Evolutionary conservation across 2,329 filamentous ascomycete genomes (phyloP).

Genomic region (Neobulgaria alba): DNA sequence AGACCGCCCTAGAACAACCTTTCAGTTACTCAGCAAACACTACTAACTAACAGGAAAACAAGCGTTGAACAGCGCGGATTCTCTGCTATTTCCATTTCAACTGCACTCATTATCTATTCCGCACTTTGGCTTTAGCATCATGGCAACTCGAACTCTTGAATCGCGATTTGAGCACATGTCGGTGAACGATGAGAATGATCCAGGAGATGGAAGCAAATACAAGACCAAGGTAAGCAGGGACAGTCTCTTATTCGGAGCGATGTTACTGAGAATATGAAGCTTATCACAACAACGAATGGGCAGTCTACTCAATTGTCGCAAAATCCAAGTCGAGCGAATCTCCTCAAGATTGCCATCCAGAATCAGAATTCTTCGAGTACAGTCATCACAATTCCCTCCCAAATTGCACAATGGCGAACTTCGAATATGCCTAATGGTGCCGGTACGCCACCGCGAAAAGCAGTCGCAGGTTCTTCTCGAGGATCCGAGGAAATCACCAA

Average conservation of each 20-base stretch:
- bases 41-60: conserved; percentile 16
- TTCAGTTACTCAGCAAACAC: too few relatives aligned
- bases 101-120: too few relatives aligned
- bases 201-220: conserved; percentile 47
- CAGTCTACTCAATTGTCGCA: conserved; percentile 34
- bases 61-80: too few relatives aligned
- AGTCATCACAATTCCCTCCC: conserved; percentile 59
- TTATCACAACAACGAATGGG: conserved; percentile 23
- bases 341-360: conserved; percentile 80
- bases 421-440: conserved; percentile 36
- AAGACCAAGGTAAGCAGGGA: conserved; percentile 63
- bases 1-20: too few relatives aligned
- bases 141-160: conserved; percentile 75
- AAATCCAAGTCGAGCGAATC: conserved; percentile 61
- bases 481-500: conserved; percentile 41
- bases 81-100: too few relatives aligned
- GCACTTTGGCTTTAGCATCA: conserved; percentile 28
- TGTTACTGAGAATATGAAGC: conserved; percentile 29
- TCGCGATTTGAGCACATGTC: conserved; percentile 83
- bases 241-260: not conserved
- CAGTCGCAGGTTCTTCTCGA: conserved; percentile 35
- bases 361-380: conserved; percentile 62
- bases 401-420: conserved; percentile 47
- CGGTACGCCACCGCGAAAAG: conserved; percentile 45
- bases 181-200: conserved; percentile 80